Evolutionary conservation across 345 rosid species (phyloP).

Genomic region (Barbarea vulgaris): DNA sequence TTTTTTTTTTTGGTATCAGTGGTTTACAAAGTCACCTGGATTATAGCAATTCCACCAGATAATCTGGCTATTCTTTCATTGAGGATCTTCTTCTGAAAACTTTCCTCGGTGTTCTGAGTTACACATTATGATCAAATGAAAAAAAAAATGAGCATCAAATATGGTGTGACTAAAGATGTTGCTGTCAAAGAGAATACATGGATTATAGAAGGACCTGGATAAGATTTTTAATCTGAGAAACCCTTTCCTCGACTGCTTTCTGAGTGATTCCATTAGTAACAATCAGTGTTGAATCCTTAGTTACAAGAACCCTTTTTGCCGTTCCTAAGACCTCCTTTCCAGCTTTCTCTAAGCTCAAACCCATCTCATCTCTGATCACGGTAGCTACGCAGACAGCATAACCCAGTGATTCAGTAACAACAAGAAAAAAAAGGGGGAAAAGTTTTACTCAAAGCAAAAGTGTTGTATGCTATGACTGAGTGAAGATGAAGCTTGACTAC

Average conservation of each 20-base stretch:
- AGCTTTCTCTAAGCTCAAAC: slow-evolving; percentile 69
- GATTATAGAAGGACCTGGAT: slow-evolving; percentile 55
- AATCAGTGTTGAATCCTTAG: slow-evolving; percentile 79
- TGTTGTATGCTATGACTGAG: background rate
- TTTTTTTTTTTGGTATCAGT: slow-evolving; percentile 17
- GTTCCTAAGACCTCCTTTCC: slow-evolving; percentile 79
- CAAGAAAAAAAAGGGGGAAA: background rate
- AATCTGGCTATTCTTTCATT: slow-evolving; percentile 86
- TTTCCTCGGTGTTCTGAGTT: slow-evolving; percentile 71
- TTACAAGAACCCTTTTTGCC: slow-evolving; percentile 68
- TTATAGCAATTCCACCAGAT: slow-evolving; percentile 83
- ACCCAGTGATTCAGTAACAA: slow-evolving; percentile 12
- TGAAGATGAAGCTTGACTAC: slow-evolving; percentile 39
- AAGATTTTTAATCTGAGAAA: slow-evolving; percentile 66
- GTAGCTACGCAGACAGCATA: slow-evolving; percentile 53
- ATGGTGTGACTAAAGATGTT: background rate
- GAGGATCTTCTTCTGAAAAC: slow-evolving; percentile 71
- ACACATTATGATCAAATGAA: slow-evolving; percentile 7
- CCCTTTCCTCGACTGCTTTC: slow-evolving; percentile 71
- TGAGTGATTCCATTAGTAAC: slow-evolving; percentile 73
- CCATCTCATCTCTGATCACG: slow-evolving; percentile 85
- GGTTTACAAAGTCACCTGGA: slow-evolving; percentile 59
- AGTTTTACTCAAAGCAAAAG: background rate
- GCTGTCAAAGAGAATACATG: slow-evolving; percentile 3
- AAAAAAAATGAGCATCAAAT: slow-evolving; percentile 13